Conservation (phyloP, 2,329 filamentous ascomycete species). For the Didymella arachidicola region DNA sequence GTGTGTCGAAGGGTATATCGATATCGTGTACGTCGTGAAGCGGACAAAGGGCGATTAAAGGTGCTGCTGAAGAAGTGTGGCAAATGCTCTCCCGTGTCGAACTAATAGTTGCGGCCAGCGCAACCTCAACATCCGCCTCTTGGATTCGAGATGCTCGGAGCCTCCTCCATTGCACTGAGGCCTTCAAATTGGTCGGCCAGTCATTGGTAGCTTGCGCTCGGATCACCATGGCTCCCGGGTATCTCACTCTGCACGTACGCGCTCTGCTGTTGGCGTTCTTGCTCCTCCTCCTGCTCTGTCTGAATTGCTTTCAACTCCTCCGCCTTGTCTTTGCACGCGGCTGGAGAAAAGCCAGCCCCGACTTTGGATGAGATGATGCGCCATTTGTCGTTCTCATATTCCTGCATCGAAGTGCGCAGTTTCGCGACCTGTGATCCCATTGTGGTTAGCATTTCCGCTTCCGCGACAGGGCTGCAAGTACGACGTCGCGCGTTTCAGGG, state of each 20-base stretch:
- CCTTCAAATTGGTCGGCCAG: constrained; percentile 38
- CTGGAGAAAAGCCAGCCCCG: constrained; percentile 85
- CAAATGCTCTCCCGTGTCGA: constrained; percentile 10
- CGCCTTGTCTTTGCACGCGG: constrained; percentile 83
- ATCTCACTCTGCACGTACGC: constrained; percentile 45
- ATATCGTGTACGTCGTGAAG: constrained; percentile 22
- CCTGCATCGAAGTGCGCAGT: constrained; percentile 76
- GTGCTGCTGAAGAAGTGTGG: constrained; percentile 14
- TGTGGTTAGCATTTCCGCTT: constrained; percentile 45
- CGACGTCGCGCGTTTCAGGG: constrained; percentile 49
- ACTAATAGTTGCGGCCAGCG: constrained; percentile 15
- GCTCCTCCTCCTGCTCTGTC: constrained; percentile 35
- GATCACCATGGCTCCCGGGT: constrained; percentile 42
- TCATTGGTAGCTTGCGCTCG: constrained; percentile 46
- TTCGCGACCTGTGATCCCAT: constrained; percentile 71
- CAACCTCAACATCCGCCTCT: constrained; percentile 18
- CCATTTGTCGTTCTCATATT: constrained; percentile 93
- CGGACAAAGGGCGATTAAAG: constrained; percentile 19
- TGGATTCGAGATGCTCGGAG: background rate
- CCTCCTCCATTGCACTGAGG: constrained; percentile 18
- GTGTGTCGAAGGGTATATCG: constrained; percentile 15
- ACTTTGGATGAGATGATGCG: constrained; percentile 90
- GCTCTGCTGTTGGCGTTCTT: constrained; percentile 35
- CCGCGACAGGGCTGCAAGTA: constrained; percentile 38
- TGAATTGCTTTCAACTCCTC: constrained; percentile 62